Evolutionary conservation across 2,329 filamentous ascomycete genomes (phyloP), one percentile per base, ranked within the genome.

Genomic region (Emergomyces africanus): DNA sequence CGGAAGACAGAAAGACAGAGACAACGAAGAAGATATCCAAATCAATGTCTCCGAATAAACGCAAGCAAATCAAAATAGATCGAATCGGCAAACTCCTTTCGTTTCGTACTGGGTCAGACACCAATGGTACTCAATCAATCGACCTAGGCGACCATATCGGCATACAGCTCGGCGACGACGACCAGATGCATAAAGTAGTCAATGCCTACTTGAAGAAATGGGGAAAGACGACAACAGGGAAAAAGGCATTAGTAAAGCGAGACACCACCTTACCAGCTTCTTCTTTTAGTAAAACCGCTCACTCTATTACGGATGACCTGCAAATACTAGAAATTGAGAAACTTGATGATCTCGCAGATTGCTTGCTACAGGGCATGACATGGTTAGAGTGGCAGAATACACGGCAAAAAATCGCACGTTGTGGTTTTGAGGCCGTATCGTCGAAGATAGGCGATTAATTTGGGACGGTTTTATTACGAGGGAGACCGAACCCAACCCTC

Each of bases 321-420:
- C 39, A 48, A 14, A 28, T 44, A n/a, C 10, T 54, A 3, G 57
- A 63, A 33, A 64, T 71, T 39, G 70, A 67, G n/a, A 94, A 94
- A 71, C 71, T 92, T 57, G 89, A 95, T 71, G 89, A 95, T 74
- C 73, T 95, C 55, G 87, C 89, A 0, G 89, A 95, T 74, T 88
- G 85, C 68, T 74, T 94, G 30, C 70, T 94, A 58, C 89, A 95
- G 70, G 89, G 84, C 1, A 78, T 89, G 60, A 85, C 88, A 2
- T 92, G 87, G 84, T 71, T 89, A 42, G 79, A 84, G 61, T 95
- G 89, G 89, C 83, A 90, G 67, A 67, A 61, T 9, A 71, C 69
- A 67, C 65, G 68, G 48, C 65, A 68, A 44, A 60, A 64, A 15
- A 57, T 75, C 54, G 60, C 59, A 14, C 57, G 55, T 2, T 66